Conservation (phyloP, 305 asterid genomes). For the Nicotiana rustica region DNA sequence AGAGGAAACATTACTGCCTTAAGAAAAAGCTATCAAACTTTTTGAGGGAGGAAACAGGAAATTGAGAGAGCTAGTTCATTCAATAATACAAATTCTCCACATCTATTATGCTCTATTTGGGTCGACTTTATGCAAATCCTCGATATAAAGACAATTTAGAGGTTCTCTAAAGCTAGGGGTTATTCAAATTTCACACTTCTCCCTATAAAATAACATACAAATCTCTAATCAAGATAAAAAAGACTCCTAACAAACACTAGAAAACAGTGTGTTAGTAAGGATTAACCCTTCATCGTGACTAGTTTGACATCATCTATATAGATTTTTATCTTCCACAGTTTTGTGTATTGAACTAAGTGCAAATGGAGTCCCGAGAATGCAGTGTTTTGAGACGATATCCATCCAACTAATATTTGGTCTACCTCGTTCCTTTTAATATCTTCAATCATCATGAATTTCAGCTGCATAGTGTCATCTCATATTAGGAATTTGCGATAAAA, state of each 20-base stretch:
- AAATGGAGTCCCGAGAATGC: neutral
- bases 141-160: neutral
- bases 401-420: neutral
- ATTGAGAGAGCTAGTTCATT: neutral
- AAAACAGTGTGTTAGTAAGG: neutral
- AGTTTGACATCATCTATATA: neutral
- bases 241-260: neutral
- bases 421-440: neutral
- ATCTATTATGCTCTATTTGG: neutral
- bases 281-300: neutral
- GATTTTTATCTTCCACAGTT: neutral
- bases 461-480: neutral
- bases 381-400: neutral
- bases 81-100: neutral
- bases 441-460: neutral
- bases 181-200: neutral
- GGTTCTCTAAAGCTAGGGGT: conserved; percentile 1
- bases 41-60: neutral
- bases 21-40: neutral
- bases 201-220: neutral
- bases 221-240: neutral
- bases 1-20: neutral
- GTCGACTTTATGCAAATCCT: neutral
- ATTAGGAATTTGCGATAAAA: neutral
- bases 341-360: neutral